Conservation (phyloP, 768 basidiomycete species). For the Lentinula detonsa region DNA sequence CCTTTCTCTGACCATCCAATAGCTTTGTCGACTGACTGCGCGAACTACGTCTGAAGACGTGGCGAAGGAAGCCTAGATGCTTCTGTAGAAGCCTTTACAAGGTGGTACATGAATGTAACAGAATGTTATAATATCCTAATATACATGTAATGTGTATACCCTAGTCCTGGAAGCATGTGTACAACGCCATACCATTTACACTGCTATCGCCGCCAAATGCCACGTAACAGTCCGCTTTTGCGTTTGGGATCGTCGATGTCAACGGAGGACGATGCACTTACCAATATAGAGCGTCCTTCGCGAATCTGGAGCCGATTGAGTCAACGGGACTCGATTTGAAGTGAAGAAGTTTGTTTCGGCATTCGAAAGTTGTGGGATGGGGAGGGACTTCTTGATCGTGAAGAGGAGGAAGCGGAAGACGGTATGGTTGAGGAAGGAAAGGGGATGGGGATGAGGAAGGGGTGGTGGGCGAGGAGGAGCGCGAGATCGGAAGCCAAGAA, state of each 20-base stretch:
- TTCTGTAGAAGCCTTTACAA: conserved; percentile 41
- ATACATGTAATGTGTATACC: conserved; percentile 5
- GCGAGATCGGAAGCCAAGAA: no score
- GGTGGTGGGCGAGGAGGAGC: no score
- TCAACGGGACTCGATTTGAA: conserved; percentile 53
- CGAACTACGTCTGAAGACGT: conserved; percentile 94
- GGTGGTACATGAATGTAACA: conserved; percentile 18
- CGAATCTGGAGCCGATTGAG: conserved; percentile 33
- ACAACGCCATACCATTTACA: not conserved
- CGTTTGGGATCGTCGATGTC: conserved; percentile 37
- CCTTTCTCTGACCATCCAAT: conserved; percentile 5
- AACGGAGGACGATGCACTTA: conserved; percentile 11
- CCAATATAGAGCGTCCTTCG: conserved; percentile 11
- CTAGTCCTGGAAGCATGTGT: conserved; percentile 3
- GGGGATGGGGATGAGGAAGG: no score
- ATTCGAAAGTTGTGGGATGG: conserved; percentile 7
- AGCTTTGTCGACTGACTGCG: conserved; percentile 91
- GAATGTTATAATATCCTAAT: conserved; percentile 14
- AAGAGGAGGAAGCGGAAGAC: no score
- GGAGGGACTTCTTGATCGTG: conserved; percentile 5
- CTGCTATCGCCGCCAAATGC: conserved; percentile 34
- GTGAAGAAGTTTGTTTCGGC: conserved; percentile 24
- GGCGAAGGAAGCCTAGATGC: conserved; percentile 60
- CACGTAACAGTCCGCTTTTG: conserved; percentile 35
- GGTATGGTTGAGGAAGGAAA: no score